Evolutionary conservation across 2,329 filamentous ascomycete genomes (phyloP).

Genomic region (Microdochium paspali): DNA sequence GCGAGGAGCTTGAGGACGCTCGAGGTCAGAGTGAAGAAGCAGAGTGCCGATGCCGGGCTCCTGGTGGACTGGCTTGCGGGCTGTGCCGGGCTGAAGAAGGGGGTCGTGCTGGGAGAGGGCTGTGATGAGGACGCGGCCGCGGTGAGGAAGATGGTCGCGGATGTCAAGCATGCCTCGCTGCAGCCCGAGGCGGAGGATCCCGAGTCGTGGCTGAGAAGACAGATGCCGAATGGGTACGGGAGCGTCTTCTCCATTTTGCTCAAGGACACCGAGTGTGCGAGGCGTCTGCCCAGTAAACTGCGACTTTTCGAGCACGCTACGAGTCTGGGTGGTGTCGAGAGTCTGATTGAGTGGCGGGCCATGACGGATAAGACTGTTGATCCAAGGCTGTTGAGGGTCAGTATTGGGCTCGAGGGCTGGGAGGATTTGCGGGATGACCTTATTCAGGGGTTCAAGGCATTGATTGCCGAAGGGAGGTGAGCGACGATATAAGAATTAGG

Average conservation of each 20-base stretch:
- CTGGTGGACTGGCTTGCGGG: slow-evolving; percentile 64
- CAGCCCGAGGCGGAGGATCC: slow-evolving; percentile 55
- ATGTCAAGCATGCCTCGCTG: slow-evolving; percentile 69
- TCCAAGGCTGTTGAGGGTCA: slow-evolving; percentile 65
- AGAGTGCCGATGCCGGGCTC: slow-evolving; percentile 59
- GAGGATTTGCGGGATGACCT: slow-evolving; percentile 78
- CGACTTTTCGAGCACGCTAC: slow-evolving; percentile 89
- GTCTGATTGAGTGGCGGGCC: slow-evolving; percentile 88
- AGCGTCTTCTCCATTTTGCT: slow-evolving; percentile 76
- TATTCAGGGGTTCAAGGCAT: slow-evolving; percentile 50
- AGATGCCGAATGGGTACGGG: slow-evolving; percentile 88
- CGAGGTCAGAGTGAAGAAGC: slow-evolving; percentile 69
- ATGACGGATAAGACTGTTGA: slow-evolving; percentile 76
- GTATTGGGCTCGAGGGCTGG: slow-evolving; percentile 77
- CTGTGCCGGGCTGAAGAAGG: too few relatives aligned
- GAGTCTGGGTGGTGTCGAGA: slow-evolving; percentile 87
- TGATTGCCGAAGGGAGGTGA: slow-evolving; percentile 26
- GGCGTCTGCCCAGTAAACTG: slow-evolving; percentile 66
- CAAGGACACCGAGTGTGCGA: slow-evolving; percentile 51
- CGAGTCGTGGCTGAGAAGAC: slow-evolving; percentile 63
- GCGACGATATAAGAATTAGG: slow-evolving; percentile 9
- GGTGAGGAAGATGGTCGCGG: slow-evolving; percentile 45
- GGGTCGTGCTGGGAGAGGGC: too few relatives aligned
- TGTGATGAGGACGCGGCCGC: slow-evolving; percentile 14
- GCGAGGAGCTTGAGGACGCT: slow-evolving; percentile 78